Percentiles rank a stretch among this genome's conserved stretches.
Conservation (phyloP, 2,329 filamentous ascomycete species). For the Botrytis fragariae region DNA sequence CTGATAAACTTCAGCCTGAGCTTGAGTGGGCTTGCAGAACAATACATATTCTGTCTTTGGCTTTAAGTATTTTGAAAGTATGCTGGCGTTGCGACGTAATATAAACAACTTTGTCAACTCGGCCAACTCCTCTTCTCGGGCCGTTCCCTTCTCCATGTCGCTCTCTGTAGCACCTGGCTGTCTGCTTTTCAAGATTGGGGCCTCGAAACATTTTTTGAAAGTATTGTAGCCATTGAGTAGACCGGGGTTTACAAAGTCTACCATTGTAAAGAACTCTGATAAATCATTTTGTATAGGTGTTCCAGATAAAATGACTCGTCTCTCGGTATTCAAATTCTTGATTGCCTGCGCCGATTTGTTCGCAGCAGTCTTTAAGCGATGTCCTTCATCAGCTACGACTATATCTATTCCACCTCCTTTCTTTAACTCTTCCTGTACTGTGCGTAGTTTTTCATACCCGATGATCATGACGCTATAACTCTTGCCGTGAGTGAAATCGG, state of each 20-base stretch:
- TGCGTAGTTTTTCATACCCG: slow-evolving; percentile 67
- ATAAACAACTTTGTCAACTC: slow-evolving; percentile 89
- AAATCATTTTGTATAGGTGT: slow-evolving; percentile 96
- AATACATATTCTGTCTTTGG: slow-evolving; percentile 96
- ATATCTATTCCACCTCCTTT: slow-evolving; percentile 66
- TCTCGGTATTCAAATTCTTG: slow-evolving; percentile 73
- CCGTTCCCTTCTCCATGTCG: slow-evolving; percentile 68
- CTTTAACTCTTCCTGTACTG: slow-evolving; percentile 62
- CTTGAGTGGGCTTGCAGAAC: slow-evolving; percentile 84
- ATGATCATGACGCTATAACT: slow-evolving; percentile 71
- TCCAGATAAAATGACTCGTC: slow-evolving; percentile 49
- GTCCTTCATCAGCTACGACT: slow-evolving; percentile 96
- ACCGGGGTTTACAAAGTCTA: slow-evolving; percentile 89
- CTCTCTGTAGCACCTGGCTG: slow-evolving; percentile 54
- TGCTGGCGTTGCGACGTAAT: slow-evolving; percentile 82
- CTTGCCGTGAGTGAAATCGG: slow-evolving; percentile 66
- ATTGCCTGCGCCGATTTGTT: slow-evolving; percentile 90
- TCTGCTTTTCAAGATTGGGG: slow-evolving; percentile 70
- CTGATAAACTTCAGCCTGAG: slow-evolving; percentile 85
- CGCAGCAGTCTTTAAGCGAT: slow-evolving; percentile 95
- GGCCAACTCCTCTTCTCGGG: slow-evolving; percentile 81
- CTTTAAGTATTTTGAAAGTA: slow-evolving; percentile 82
- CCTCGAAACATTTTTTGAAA: slow-evolving; percentile 96
- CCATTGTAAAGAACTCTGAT: slow-evolving; percentile 86
- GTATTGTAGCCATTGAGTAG: slow-evolving; percentile 91